These are phyloP conservation scores for Fusarium lateritium DNA, from an alignment of 2,329 filamentous ascomycete species.

Conservation along the genomic window DNA sequence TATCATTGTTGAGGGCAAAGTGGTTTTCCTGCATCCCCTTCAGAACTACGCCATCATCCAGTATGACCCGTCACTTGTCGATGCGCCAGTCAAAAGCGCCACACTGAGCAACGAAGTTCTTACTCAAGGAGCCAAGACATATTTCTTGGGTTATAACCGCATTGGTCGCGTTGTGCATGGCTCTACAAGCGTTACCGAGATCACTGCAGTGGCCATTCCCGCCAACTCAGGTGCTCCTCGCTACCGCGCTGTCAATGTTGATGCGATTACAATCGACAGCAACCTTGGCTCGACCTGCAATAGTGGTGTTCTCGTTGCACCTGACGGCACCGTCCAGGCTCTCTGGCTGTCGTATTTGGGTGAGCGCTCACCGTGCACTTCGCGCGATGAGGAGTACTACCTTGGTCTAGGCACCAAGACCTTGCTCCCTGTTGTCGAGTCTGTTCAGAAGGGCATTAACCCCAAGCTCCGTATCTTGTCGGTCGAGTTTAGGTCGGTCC, in stretches of 20 bases:
- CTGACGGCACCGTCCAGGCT: conserved; percentile 93
- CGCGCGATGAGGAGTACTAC: conserved; percentile 96
- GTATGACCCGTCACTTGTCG: conserved; percentile 93
- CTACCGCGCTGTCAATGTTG: conserved; percentile 95
- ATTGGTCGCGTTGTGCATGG: conserved; percentile 94
- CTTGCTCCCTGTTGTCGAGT: conserved; percentile 87
- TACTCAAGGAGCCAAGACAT: conserved; percentile 92
- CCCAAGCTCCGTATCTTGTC: conserved; percentile 92
- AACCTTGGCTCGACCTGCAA: conserved; percentile 92
- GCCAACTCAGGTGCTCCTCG: conserved; percentile 92
- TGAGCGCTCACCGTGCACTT: conserved; percentile 82
- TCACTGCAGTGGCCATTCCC: conserved; percentile 96
- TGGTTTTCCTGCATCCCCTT: conserved; percentile 94
- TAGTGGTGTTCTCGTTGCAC: conserved; percentile 90
- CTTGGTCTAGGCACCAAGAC: conserved; percentile 92
- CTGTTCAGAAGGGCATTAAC: conserved; percentile 84
- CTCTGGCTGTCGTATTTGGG: conserved; percentile 98
- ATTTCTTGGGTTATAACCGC: conserved; percentile 98
- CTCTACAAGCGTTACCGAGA: conserved; percentile 95
- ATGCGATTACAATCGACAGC: conserved; percentile 97
- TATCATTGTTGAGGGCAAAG: conserved; percentile 92
- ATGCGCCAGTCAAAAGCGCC: conserved; percentile 92
- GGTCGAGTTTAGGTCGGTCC: conserved; percentile 93
- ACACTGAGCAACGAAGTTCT: conserved; percentile 85
- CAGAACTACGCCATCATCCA: conserved; percentile 97